Conservation (phyloP, 2,329 filamentous ascomycete genomes). For the Phialophora verrucosa region DNA sequence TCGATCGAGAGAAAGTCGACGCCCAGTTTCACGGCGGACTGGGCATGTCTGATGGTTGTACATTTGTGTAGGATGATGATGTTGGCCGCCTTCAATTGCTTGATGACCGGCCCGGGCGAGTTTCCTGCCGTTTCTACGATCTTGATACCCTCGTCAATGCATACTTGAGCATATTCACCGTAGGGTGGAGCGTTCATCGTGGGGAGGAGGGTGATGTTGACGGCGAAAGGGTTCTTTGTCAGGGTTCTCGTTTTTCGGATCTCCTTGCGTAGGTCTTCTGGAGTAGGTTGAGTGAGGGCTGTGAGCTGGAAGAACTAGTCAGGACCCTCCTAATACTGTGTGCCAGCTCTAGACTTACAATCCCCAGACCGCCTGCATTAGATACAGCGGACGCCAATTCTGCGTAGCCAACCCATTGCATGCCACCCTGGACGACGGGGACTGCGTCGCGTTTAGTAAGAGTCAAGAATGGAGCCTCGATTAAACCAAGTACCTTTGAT, state of each 20-base stretch:
- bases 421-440: constrained; percentile 58
- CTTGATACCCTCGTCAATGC: constrained; percentile 89
- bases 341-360: constrained; percentile 45
- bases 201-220: constrained; percentile 94
- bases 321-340: constrained; percentile 7
- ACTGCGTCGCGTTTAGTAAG: constrained; percentile 43
- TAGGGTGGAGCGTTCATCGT: constrained; percentile 91
- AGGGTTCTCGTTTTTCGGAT: constrained; percentile 84
- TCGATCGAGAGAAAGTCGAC: constrained; percentile 97
- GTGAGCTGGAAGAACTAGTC: constrained; percentile 49
- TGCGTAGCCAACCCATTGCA: constrained; percentile 63
- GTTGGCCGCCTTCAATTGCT: constrained; percentile 79
- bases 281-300: constrained; percentile 83
- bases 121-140: constrained; percentile 95
- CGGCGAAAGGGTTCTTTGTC: constrained; percentile 71
- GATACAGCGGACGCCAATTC: constrained; percentile 59
- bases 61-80: constrained; percentile 93
- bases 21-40: constrained; percentile 88
- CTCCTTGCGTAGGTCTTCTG: constrained; percentile 89
- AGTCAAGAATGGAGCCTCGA: constrained; percentile 13
- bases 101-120: constrained; percentile 86
- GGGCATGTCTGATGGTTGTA: constrained; percentile 91
- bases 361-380: constrained; percentile 59
- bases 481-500: constrained; percentile 47
- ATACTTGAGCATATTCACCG: constrained; percentile 83